phyloP scores from a whole-genome alignment of 2,329 filamentous ascomycete genomes.

The Ophiognomonia clavigignenti-juglandacearum region DNA sequence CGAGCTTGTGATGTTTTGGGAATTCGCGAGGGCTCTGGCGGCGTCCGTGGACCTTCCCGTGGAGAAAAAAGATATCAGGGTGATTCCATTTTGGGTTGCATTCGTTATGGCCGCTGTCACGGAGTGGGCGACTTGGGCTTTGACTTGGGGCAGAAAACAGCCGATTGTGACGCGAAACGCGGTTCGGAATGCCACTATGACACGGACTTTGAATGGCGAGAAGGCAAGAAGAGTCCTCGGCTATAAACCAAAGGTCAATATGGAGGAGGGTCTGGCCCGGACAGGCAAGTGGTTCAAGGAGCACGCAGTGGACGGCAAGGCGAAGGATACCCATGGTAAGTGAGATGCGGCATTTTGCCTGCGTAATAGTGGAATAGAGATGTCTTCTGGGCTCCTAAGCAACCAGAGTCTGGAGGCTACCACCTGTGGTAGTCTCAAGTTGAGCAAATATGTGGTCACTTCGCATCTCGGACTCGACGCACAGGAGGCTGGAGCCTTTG shows the following conservation, averaged over 20 bases:
- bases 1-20: constrained; percentile 28
- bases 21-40: constrained; percentile 23
- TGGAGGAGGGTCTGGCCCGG: constrained; percentile 14
- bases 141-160: constrained; percentile 15
- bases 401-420: too few relatives aligned
- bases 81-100: constrained; percentile 20
- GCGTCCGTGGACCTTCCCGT: constrained; percentile 21
- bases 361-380: too few relatives aligned
- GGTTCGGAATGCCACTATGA: constrained; percentile 16
- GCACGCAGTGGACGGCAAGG: too few relatives aligned
- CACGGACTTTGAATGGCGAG: constrained; percentile 17
- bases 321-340: too few relatives aligned
- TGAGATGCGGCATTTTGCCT: too few relatives aligned
- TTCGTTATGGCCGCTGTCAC: constrained; percentile 21
- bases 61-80: constrained; percentile 18
- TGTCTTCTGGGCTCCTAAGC: too few relatives aligned
- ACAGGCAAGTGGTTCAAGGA: constrained; percentile 20
- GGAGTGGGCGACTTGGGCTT: constrained; percentile 22
- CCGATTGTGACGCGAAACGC: constrained; percentile 16
- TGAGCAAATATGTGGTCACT: too few relatives aligned
- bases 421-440: too few relatives aligned
- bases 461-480: too few relatives aligned
- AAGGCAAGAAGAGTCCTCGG: constrained; percentile 18
- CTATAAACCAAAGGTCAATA: constrained; percentile 17
- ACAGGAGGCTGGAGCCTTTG: too few relatives aligned